Conservation (phyloP, 2,329 filamentous ascomycete species). For the Aaosphaeria pasadenensis region DNA sequence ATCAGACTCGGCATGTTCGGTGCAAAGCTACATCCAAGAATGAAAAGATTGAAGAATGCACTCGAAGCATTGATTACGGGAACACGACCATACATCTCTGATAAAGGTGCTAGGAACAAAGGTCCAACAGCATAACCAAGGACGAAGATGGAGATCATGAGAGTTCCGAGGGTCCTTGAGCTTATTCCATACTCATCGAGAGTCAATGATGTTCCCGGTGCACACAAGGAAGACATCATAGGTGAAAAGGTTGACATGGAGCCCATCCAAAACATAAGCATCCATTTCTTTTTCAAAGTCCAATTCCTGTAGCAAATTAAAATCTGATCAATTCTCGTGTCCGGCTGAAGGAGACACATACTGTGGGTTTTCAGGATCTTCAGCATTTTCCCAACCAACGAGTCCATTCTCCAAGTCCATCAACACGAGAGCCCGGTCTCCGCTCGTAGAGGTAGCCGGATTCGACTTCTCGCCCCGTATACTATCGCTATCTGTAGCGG, state of each 20-base stretch:
- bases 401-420: conserved; percentile 12
- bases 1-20: conserved; percentile 12
- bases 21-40: conserved; percentile 9
- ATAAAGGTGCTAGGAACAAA: conserved; percentile 24
- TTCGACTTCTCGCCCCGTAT: conserved; percentile 1
- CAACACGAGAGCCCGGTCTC: conserved; percentile 7
- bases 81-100: conserved; percentile 22
- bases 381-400: conserved; percentile 13
- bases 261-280: conserved; percentile 37
- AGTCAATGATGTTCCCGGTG: conserved; percentile 19
- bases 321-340: not conserved
- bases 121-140: conserved; percentile 31
- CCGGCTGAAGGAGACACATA: not conserved
- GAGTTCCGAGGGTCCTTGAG: conserved; percentile 10
- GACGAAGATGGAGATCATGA: conserved; percentile 29
- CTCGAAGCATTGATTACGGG: conserved; percentile 19
- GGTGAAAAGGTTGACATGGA: conserved; percentile 26
- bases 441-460: conserved; percentile 1
- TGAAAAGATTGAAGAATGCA: conserved; percentile 15
- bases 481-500: not conserved
- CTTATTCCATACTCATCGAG: conserved; percentile 16
- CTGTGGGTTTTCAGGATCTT: conserved; percentile 12
- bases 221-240: conserved; percentile 24
- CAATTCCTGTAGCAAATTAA: conserved; percentile 32
- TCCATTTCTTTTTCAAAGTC: conserved; percentile 35